Percentiles rank a stretch among this genome's conserved stretches.
Evolutionary conservation across 495 filamentous ascomycete genomes (phyloP).

Genomic region (Lasiosphaeria miniovina): DNA sequence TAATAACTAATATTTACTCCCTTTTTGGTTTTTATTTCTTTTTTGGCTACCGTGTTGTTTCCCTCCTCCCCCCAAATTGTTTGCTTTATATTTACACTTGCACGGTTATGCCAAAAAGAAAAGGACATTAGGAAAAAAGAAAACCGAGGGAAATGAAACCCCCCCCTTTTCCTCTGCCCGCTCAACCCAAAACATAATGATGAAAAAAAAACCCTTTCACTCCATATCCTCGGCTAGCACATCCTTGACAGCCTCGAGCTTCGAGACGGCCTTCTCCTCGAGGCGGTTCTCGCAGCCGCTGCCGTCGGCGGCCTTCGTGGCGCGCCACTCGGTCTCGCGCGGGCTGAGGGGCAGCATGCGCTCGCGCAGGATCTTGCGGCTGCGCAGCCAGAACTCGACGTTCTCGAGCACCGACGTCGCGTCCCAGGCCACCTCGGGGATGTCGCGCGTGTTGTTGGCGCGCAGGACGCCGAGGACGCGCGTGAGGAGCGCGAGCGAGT

Average conservation of each 20-base stretch:
- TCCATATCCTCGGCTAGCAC: slow-evolving; percentile 44
- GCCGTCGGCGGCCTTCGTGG: slow-evolving; percentile 33
- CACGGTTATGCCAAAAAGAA: too few relatives aligned
- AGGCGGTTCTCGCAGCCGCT: slow-evolving; percentile 55
- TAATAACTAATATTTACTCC: too few relatives aligned
- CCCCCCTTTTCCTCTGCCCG: too few relatives aligned
- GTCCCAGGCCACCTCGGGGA: slow-evolving; percentile 71
- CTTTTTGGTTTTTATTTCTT: too few relatives aligned
- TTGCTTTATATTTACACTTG: too few relatives aligned
- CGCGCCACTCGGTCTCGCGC: slow-evolving; percentile 64
- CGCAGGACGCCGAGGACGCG: slow-evolving; percentile 62
- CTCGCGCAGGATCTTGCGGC: slow-evolving; percentile 58
- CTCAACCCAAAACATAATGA: too few relatives aligned
- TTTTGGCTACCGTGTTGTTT: too few relatives aligned
- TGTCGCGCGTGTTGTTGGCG: slow-evolving; percentile 56
- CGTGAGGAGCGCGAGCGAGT: slow-evolving; percentile 70
- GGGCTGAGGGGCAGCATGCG: slow-evolving; percentile 68
- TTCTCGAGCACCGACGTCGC: slow-evolving; percentile 66
- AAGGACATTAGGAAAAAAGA: too few relatives aligned
- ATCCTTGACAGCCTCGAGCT: slow-evolving; percentile 55
- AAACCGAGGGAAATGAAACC: too few relatives aligned
- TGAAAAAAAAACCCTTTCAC: slow-evolving; percentile 4
- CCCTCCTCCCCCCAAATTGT: too few relatives aligned
- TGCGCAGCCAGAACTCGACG: slow-evolving; percentile 68
- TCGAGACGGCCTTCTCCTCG: slow-evolving; percentile 68